Evolutionary conservation across 768 basidiomycete species (phyloP).

Genomic region (Royoungia palumana): DNA sequence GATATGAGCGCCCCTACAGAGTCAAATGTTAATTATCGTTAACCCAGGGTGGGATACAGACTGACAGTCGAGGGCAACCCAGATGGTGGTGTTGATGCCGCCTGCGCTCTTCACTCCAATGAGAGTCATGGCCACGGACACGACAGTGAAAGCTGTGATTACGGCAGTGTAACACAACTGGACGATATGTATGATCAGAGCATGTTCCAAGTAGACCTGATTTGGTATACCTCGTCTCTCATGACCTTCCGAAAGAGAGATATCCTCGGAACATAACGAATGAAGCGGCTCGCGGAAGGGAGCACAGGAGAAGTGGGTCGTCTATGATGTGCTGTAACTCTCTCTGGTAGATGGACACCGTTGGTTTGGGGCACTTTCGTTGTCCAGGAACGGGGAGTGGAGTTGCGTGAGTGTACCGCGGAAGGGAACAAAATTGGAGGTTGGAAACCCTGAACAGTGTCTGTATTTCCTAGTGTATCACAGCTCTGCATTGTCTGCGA

Average conservation of each 20-base stretch:
- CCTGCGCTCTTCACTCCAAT: conserved; percentile 49
- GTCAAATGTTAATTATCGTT: conserved; percentile 8
- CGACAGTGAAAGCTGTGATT: conserved; percentile 46
- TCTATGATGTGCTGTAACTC: conserved; percentile 10
- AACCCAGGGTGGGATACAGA: conserved; percentile 15
- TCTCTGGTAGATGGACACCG: conserved; percentile 5
- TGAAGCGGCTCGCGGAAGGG: conserved; percentile 41
- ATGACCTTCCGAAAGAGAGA: conserved; percentile 54
- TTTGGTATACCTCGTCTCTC: conserved; percentile 55
- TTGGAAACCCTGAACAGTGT: neutral
- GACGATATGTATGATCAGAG: neutral
- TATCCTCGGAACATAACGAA: conserved; percentile 50
- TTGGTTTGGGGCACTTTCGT: conserved; percentile 13
- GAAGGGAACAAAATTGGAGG: conserved; percentile 5
- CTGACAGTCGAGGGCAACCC: conserved; percentile 55
- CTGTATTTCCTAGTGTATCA: neutral
- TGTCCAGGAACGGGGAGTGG: conserved; percentile 11
- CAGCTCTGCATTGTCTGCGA: neutral
- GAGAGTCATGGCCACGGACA: conserved; percentile 47
- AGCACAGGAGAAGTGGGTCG: conserved; percentile 22
- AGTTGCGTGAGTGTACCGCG: neutral
- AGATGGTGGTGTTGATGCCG: conserved; percentile 44
- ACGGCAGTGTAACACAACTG: conserved; percentile 56
- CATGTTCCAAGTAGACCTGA: neutral
- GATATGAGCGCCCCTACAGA: conserved; percentile 54